A percentile compares a stretch with the other conserved stretches of the same genome.
Conservation (phyloP, 495 filamentous ascomycete genomes). For the Daldinia vernicosa region DNA sequence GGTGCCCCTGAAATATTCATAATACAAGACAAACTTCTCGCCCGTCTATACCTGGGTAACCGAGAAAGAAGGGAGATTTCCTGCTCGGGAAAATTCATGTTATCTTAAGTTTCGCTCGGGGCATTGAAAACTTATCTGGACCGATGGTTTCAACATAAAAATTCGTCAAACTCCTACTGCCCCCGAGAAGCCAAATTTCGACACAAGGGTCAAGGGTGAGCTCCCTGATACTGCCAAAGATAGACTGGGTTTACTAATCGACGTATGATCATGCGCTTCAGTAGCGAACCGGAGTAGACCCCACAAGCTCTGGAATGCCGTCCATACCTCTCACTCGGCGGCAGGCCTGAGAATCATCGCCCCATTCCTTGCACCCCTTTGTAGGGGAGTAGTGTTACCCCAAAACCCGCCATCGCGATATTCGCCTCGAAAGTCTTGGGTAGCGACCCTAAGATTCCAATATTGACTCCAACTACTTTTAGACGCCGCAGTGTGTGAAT, state of each 20-base stretch:
- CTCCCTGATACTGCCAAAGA: not conserved
- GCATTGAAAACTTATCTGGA: not conserved
- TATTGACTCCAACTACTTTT: not conserved
- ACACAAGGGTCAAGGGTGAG: not conserved
- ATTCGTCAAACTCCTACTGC: not conserved
- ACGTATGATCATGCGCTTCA: constrained; percentile 7
- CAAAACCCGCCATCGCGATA: constrained; percentile 8
- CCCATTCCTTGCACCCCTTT: not conserved
- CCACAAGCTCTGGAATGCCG: not conserved
- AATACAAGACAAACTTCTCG: not conserved
- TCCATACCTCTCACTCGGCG: not conserved
- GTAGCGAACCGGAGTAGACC: not conserved
- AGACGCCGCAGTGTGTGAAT: not conserved
- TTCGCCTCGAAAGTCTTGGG: constrained; percentile 10
- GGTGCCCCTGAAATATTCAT: not conserved
- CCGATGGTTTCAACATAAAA: not conserved
- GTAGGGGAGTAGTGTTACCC: not conserved
- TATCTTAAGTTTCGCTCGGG: not conserved
- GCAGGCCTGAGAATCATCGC: constrained; percentile 1
- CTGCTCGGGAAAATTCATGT: not conserved
- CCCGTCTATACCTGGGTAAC: not conserved
- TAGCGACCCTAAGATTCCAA: not conserved
- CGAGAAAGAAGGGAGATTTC: not conserved
- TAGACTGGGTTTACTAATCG: not conserved
- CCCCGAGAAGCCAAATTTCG: not conserved